phyloP scores from a whole-genome alignment of 2,329 filamentous ascomycete species.

The Sporothrix phasma region DNA sequence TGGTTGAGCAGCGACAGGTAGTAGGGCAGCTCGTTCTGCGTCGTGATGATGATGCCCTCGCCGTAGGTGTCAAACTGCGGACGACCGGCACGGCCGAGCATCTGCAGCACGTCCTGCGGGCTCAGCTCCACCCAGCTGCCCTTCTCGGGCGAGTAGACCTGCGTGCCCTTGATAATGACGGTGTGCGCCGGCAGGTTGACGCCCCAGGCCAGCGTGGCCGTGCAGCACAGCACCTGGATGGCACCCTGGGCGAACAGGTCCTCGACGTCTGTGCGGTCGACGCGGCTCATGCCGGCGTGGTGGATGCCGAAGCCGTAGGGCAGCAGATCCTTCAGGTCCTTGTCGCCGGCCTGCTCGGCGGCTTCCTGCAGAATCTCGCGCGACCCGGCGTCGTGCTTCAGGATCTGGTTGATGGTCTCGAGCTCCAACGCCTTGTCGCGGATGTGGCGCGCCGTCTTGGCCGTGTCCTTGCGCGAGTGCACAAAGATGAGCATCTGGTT shows the following conservation, averaged over 20 bases:
- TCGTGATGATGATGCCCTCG: constrained; percentile 97
- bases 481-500: constrained; percentile 99
- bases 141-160: constrained; percentile 96
- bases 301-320: constrained; percentile 98
- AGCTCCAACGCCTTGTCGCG: constrained; percentile 93
- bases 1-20: constrained; percentile 95
- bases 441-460: constrained; percentile 93
- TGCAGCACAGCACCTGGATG: constrained; percentile 92
- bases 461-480: constrained; percentile 94
- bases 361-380: constrained; percentile 82
- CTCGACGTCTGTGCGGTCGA: constrained; percentile 91
- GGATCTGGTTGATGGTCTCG: constrained; percentile 92
- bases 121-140: constrained; percentile 97
- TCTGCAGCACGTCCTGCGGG: constrained; percentile 94
- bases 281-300: constrained; percentile 91
- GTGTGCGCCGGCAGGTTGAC: constrained; percentile 96
- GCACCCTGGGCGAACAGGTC: constrained; percentile 86
- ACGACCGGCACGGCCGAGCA: constrained; percentile 93
- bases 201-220: constrained; percentile 97
- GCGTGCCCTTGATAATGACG: constrained; percentile 97
- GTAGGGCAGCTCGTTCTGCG: constrained; percentile 89
- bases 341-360: constrained; percentile 69
- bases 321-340: constrained; percentile 84
- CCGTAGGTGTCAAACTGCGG: constrained; percentile 97
- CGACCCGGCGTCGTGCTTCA: constrained; percentile 85